These are phyloP conservation scores for Mimosa pudica DNA, from an alignment of 306 rosid genomes.

Conservation along the genomic window DNA sequence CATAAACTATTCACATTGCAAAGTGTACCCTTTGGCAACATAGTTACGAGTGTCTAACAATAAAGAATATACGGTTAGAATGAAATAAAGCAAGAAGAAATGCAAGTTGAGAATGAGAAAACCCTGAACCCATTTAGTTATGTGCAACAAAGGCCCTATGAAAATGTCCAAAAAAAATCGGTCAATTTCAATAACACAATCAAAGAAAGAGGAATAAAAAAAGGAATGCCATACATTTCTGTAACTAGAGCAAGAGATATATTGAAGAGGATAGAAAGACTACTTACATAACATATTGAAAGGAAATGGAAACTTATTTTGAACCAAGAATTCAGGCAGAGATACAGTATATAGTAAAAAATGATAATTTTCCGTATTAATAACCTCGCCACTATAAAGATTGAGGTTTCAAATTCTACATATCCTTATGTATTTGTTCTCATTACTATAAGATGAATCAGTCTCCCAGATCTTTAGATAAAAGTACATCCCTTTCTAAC, in stretches of 20 bases:
- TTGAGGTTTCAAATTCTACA: neutral
- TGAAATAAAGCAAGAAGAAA: neutral
- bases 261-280: too few relatives aligned
- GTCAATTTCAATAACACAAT: neutral
- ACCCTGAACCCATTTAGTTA: slow-evolving; percentile 5
- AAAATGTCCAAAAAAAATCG: neutral
- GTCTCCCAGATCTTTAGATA: neutral
- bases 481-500: slow-evolving; percentile 7
- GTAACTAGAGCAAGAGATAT: too few relatives aligned
- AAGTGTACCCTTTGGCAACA: slow-evolving; percentile 18
- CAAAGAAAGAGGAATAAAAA: neutral
- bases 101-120: slow-evolving; percentile 3
- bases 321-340: neutral
- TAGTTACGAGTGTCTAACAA: neutral
- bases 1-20: neutral
- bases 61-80: neutral
- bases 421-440: neutral
- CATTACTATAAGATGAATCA: neutral
- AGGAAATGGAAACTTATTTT: neutral
- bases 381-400: neutral
- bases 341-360: slow-evolving; percentile 2
- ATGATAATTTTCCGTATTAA: neutral
- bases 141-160: neutral
- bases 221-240: neutral
- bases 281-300: neutral